phyloP scores from a whole-genome alignment of 2,329 filamentous ascomycete species.

The Eutypa lata region DNA sequence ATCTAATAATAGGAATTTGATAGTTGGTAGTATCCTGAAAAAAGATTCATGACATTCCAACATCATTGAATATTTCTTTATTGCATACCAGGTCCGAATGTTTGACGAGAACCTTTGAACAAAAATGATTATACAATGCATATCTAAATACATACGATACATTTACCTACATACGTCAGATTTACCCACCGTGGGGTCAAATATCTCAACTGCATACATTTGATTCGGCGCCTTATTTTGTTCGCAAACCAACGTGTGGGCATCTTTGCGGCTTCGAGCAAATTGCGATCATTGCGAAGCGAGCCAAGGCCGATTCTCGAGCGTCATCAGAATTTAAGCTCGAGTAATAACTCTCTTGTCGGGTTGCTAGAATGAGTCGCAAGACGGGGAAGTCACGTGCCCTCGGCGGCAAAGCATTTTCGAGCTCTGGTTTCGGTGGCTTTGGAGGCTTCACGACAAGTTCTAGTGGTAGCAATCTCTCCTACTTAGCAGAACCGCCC shows the following conservation, averaged over 20 bases:
- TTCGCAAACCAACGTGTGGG: not conserved
- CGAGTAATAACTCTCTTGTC: not conserved
- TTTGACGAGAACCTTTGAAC: too few relatives aligned
- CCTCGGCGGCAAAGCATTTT: constrained; percentile 23
- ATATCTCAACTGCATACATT: constrained; percentile 7
- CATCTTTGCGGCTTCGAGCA: not conserved
- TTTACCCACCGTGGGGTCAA: constrained; percentile 29
- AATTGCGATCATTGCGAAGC: not conserved
- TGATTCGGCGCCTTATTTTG: not conserved
- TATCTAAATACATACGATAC: too few relatives aligned
- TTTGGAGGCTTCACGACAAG: constrained; percentile 42
- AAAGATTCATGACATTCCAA: too few relatives aligned
- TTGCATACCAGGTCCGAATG: too few relatives aligned
- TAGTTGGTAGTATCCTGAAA: too few relatives aligned
- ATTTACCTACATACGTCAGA: constrained; percentile 22
- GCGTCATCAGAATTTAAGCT: too few relatives aligned
- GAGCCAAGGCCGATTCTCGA: too few relatives aligned
- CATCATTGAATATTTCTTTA: too few relatives aligned
- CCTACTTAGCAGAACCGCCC: constrained; percentile 83
- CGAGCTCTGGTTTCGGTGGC: constrained; percentile 19
- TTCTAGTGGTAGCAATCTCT: constrained; percentile 55
- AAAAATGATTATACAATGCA: too few relatives aligned
- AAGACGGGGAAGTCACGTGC: constrained; percentile 26
- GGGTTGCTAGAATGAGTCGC: constrained; percentile 25
- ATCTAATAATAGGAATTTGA: too few relatives aligned